Evolutionary conservation across 495 filamentous ascomycete species (phyloP).

Genomic region (Rhypophila decipiens): DNA sequence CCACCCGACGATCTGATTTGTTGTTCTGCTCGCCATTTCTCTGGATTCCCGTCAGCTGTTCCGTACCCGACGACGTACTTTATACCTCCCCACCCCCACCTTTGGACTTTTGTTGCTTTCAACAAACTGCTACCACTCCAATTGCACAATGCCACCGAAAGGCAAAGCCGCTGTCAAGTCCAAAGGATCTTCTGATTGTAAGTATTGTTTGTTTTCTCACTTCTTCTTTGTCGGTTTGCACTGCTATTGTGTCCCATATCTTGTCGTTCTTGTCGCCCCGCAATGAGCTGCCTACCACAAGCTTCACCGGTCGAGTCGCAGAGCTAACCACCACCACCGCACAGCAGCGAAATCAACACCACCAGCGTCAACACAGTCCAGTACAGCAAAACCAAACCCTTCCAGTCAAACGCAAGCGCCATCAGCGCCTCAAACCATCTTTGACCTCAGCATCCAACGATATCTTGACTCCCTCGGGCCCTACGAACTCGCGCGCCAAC

Average conservation of each 20-base stretch:
- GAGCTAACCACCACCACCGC: background rate
- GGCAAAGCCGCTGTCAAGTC: conserved; percentile 23
- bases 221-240: background rate
- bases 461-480: conserved; percentile 30
- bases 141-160: conserved; percentile 28
- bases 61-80: too few species aligned
- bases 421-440: conserved; percentile 20
- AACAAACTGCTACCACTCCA: too few species aligned
- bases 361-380: background rate
- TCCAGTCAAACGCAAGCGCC: background rate
- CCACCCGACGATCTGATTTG: too few species aligned
- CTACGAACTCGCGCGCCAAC: conserved; percentile 22
- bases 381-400: conserved; percentile 1
- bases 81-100: too few species aligned
- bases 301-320: too few species aligned
- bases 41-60: too few species aligned
- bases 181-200: conserved; percentile 24
- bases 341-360: conserved; percentile 3
- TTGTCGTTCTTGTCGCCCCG: too few species aligned
- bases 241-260: background rate
- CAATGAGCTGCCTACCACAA: too few species aligned
- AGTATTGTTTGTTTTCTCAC: background rate
- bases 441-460: conserved; percentile 29
- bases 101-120: too few species aligned
- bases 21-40: too few species aligned